phyloP scores from a whole-genome alignment of 352 stramenopile genomes.

The Hyaloperonospora brassicae region DNA sequence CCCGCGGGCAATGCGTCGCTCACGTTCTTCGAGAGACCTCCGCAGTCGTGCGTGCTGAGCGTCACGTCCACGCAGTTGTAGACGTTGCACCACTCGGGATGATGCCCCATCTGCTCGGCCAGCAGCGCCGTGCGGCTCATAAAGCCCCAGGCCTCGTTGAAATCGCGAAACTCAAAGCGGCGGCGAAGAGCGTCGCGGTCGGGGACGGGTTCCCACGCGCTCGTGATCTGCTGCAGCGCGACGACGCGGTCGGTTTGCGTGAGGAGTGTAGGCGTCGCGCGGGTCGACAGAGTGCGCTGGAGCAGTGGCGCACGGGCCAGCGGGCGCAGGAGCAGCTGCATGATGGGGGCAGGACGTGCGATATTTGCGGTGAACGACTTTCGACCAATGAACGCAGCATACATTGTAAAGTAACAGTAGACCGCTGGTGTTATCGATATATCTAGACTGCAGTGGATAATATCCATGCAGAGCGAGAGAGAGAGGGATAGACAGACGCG shows the following conservation, averaged over 20 bases:
- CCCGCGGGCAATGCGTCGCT: not conserved
- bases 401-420: not conserved
- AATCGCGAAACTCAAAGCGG: conserved; percentile 80
- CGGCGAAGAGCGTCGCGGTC: conserved; percentile 76
- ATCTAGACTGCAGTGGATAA: not conserved
- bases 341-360: not conserved
- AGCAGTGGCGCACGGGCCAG: conserved; percentile 8
- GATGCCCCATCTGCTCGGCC: conserved; percentile 90
- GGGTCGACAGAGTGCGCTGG: conserved; percentile 17
- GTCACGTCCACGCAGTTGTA: conserved; percentile 97
- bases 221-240: conserved; percentile 37
- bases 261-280: conserved; percentile 37
- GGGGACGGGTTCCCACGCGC: conserved; percentile 42
- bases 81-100: conserved; percentile 99
- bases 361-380: conserved; percentile 1
- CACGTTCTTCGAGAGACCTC: conserved; percentile 88
- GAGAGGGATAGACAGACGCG: too few species aligned
- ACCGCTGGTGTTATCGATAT: not conserved
- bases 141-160: conserved; percentile 74
- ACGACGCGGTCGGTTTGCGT: conserved; percentile 35
- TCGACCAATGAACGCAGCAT: conserved; percentile 13
- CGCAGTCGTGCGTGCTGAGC: conserved; percentile 94
- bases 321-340: conserved; percentile 3
- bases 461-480: too few species aligned
- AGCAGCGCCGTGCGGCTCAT: conserved; percentile 68